Evolutionary conservation across 2,329 filamentous ascomycete genomes (phyloP), one percentile per base, ranked within the genome.

Genomic region (Microcyclospora tardicrescens): DNA sequence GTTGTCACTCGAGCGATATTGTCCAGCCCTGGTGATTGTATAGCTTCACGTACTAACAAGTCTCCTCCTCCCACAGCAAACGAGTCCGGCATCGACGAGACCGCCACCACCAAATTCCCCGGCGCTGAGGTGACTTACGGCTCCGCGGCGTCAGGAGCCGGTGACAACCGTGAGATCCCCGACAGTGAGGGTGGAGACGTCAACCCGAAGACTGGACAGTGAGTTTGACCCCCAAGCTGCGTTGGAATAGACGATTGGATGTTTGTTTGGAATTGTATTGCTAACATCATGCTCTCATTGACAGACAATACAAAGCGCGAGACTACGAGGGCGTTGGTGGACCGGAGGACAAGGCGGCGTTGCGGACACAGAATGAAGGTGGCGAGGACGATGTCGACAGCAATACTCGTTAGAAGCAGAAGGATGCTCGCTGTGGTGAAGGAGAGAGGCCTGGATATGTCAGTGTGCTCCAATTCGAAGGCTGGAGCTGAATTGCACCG

Each of bases 241-340:
- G 5, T 8, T 24, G 8, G 19, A n/a, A n/a, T 8, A 8, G 19
- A 24, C 19, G 19, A 24, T 4, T 8, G 19, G 8, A 8, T 24
- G 19, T n/a, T n/a, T n/a, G 19, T 24, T 4, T 33, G 32, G 30
- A 32, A 32, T 5, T 10, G 4, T 13, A 6, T 38, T 2, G 36
- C 36, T 38, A 13, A 24, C 19, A 24, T 24, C 8, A 8, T 24
- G 19, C 8, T 24, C 8, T 24, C 19, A 8, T 11, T 8, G 10
- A 6, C 40, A 63, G 60, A 37, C 51, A 56, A 4, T 67, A 62
- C 39, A 69, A 70, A 49, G 65, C 65, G 1, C 43, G 58, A 28
- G 67, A 69, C 43, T 71, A 68, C 38, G 66, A 69, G 42, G 68
- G 67, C 16, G 46, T 50, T 0, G 68, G 67, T 2, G 67, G 66